A percentile compares a stretch with the other conserved stretches of the same genome.
Conservation (phyloP, 2,329 filamentous ascomycete genomes). For the Aspergillus sp. region DNA sequence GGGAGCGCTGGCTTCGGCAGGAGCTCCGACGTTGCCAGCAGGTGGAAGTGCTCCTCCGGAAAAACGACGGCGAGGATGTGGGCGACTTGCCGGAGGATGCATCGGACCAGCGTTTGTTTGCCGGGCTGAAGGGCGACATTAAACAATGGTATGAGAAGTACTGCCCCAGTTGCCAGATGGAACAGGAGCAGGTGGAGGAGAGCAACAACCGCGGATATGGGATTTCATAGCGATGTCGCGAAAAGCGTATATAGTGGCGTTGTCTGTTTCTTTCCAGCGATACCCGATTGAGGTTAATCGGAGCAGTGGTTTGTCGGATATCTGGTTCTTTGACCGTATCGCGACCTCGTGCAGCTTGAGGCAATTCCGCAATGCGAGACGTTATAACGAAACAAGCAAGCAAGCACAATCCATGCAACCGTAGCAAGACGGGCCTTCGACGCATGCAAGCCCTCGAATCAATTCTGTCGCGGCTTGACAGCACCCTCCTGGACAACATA, state of each 20-base stretch:
- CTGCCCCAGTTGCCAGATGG: constrained; percentile 50
- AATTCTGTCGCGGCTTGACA: constrained; percentile 58
- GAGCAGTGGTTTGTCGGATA: constrained; percentile 6
- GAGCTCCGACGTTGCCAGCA: constrained; percentile 69
- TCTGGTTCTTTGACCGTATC: constrained; percentile 1
- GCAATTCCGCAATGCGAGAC: not conserved
- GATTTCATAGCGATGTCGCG: constrained; percentile 7
- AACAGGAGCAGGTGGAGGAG: constrained; percentile 25
- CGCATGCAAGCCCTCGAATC: too few species aligned
- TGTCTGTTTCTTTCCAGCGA: constrained; percentile 14
- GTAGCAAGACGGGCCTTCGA: too few species aligned
- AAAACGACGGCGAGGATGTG: constrained; percentile 13
- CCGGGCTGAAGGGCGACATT: constrained; percentile 36
- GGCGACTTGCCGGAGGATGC: constrained; percentile 14
- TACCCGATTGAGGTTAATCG: constrained; percentile 19
- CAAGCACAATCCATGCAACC: too few species aligned
- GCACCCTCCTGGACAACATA: constrained; percentile 57
- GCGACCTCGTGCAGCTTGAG: too few species aligned
- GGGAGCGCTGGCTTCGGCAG: constrained; percentile 81
- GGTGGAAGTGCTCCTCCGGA: constrained; percentile 40
- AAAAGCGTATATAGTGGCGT: not conserved
- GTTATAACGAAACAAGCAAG: not conserved
- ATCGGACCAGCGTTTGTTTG: constrained; percentile 20
- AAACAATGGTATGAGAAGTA: constrained; percentile 51
- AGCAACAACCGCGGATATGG: constrained; percentile 13